A percentile compares a stretch with the other conserved stretches of the same genome.
phyloP scores from a whole-genome alignment of 805 yeast species.

The Wickerhamomyces strasburgensis region DNA sequence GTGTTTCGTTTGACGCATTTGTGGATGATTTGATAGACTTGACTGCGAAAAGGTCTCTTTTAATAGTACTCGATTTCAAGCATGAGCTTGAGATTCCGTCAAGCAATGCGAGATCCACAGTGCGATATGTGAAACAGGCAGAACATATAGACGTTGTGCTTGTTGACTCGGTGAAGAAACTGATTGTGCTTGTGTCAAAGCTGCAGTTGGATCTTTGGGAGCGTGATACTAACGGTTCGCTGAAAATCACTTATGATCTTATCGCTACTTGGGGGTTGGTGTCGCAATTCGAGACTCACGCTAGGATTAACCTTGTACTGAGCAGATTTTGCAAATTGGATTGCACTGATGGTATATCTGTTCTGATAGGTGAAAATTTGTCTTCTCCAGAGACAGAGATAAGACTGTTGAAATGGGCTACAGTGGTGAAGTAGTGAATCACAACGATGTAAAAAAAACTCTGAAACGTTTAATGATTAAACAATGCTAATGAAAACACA shows the following conservation, averaged over 20 bases:
- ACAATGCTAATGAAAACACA: background rate
- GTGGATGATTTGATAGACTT: slow-evolving; percentile 2
- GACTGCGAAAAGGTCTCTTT: background rate
- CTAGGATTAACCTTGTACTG: slow-evolving; percentile 3
- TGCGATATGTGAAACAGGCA: slow-evolving; percentile 6
- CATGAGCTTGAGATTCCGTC: slow-evolving; percentile 5
- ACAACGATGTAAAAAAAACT: background rate
- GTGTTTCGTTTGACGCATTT: background rate
- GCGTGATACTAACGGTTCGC: background rate
- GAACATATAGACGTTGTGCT: slow-evolving; percentile 5
- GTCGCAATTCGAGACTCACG: background rate
- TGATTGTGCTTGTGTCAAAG: slow-evolving; percentile 6
- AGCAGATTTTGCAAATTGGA: slow-evolving; percentile 3
- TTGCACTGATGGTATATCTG: too few relatives aligned
- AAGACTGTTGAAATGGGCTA: background rate
- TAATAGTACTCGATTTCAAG: slow-evolving; percentile 6
- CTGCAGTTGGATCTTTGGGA: slow-evolving; percentile 2
- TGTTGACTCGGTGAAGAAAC: background rate
- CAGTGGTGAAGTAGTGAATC: background rate
- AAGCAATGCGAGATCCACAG: slow-evolving; percentile 9
- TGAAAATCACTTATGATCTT: background rate
- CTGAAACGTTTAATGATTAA: background rate
- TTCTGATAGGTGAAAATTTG: too few relatives aligned
- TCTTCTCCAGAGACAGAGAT: too few relatives aligned
- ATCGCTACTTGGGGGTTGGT: slow-evolving; percentile 9